Evolutionary conservation across 73 alveolate genomes (phyloP).

Genomic region (Paramecium biaurelia): DNA sequence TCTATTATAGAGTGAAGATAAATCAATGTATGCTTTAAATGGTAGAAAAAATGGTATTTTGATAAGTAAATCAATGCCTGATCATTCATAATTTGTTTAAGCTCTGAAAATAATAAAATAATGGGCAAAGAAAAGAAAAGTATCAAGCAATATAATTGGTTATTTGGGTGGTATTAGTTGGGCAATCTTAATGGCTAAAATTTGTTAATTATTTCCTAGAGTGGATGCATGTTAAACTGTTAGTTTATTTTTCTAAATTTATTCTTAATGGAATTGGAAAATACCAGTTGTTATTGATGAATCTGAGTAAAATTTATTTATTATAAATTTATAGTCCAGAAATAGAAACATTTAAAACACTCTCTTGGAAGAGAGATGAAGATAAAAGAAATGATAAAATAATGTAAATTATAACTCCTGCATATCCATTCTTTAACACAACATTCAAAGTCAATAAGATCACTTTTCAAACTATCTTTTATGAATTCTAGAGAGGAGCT

Average conservation of each 20-base stretch:
- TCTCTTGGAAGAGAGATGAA: conserved; percentile 49
- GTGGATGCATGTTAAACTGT: conserved; percentile 79
- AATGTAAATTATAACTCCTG: conserved; percentile 95
- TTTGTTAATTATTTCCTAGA: conserved; percentile 88
- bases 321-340: neutral
- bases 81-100: conserved; percentile 78
- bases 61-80: conserved; percentile 76
- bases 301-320: conserved; percentile 53
- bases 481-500: conserved; percentile 15
- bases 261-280: conserved; percentile 92
- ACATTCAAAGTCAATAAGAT: conserved; percentile 75
- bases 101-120: conserved; percentile 89
- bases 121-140: conserved; percentile 97
- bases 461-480: neutral
- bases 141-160: conserved; percentile 93
- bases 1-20: conserved; percentile 84
- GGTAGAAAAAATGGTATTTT: conserved; percentile 92
- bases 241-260: conserved; percentile 83
- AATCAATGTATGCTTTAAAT: conserved; percentile 85
- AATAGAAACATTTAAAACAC: neutral
- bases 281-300: conserved; percentile 81
- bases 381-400: conserved; percentile 60
- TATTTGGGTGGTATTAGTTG: conserved; percentile 97
- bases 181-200: conserved; percentile 92
- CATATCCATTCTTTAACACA: conserved; percentile 95